A percentile compares a stretch with the other conserved stretches of the same genome.
These are phyloP conservation scores for Noccaea caerulescens DNA, from an alignment of 345 rosid species.

Conservation along the genomic window DNA sequence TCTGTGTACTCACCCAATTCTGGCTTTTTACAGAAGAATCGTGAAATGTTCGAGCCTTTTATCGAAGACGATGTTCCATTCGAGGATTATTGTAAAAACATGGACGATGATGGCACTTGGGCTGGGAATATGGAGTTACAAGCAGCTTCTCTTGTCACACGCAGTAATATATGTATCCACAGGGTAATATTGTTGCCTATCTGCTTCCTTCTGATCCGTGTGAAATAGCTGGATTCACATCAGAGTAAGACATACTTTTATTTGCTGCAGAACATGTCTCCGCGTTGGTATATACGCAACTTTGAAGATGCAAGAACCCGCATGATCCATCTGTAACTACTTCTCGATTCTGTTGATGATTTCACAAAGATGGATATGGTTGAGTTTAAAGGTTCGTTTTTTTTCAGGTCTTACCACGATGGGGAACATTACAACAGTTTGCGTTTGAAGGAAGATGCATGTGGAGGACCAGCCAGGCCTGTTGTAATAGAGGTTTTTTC, in stretches of 20 bases:
- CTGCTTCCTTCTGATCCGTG: background rate
- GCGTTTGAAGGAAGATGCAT: conserved; percentile 70
- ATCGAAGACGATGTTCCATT: conserved; percentile 90
- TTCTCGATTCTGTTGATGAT: background rate
- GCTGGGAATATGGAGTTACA: conserved; percentile 97
- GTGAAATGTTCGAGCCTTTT: conserved; percentile 85
- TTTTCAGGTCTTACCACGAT: conserved; percentile 85
- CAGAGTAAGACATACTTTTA: background rate
- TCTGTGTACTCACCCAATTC: no score
- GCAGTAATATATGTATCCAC: conserved; percentile 82
- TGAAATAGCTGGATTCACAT: background rate
- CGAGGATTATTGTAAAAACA: conserved; percentile 78
- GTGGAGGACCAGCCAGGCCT: conserved; percentile 75
- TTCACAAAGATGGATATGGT: conserved; percentile 1
- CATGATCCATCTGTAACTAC: conserved; percentile 77
- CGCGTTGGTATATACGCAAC: conserved; percentile 91
- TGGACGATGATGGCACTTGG: conserved; percentile 94
- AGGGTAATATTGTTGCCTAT: conserved; percentile 51
- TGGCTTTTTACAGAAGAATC: conserved; percentile 56
- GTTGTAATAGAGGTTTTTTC: conserved; percentile 75
- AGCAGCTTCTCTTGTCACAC: conserved; percentile 91
- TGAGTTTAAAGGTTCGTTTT: background rate
- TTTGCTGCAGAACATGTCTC: conserved; percentile 65
- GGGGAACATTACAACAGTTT: conserved; percentile 94
- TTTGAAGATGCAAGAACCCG: conserved; percentile 61